phyloP scores from a whole-genome alignment of 139 green algal species.

The Chlorella sp. region DNA sequence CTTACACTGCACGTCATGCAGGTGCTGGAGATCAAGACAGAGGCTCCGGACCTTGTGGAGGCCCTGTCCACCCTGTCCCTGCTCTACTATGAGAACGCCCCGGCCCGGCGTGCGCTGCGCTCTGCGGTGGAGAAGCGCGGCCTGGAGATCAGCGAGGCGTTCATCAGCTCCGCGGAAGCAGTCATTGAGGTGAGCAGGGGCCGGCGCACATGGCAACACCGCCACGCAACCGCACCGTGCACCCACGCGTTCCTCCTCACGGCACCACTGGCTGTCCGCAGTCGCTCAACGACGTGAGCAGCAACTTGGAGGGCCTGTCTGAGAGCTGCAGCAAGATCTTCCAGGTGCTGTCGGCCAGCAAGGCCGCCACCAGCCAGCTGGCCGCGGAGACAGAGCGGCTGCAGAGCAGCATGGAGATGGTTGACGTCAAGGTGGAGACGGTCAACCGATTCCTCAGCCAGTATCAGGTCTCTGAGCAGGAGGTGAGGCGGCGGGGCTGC shows the following conservation, averaged over 20 bases:
- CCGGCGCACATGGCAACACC: neutral
- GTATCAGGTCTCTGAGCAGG: slow-evolving; percentile 85
- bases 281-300: slow-evolving; percentile 74
- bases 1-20: slow-evolving; percentile 21
- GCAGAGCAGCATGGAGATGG: slow-evolving; percentile 39
- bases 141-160: slow-evolving; percentile 70
- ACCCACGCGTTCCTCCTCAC: too few species aligned
- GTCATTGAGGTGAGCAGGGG: slow-evolving; percentile 49
- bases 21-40: slow-evolving; percentile 82
- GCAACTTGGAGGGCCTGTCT: slow-evolving; percentile 62
- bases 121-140: slow-evolving; percentile 71
- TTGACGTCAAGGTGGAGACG: slow-evolving; percentile 51
- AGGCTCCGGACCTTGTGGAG: slow-evolving; percentile 72
- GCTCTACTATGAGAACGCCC: slow-evolving; percentile 74
- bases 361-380: slow-evolving; percentile 34
- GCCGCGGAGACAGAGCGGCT: slow-evolving; percentile 55
- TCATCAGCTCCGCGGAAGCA: slow-evolving; percentile 58
- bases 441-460: slow-evolving; percentile 81
- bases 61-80: slow-evolving; percentile 66
- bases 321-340: slow-evolving; percentile 56
- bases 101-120: slow-evolving; percentile 12
- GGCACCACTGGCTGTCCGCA: slow-evolving; percentile 31
- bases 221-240: too few species aligned
- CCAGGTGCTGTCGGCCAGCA: slow-evolving; percentile 26
- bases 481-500: slow-evolving; percentile 45